Percentiles rank a stretch among this genome's conserved stretches.
These are phyloP conservation scores for Sporothrix globosa DNA, from an alignment of 2,329 filamentous ascomycete species.

Conservation along the genomic window DNA sequence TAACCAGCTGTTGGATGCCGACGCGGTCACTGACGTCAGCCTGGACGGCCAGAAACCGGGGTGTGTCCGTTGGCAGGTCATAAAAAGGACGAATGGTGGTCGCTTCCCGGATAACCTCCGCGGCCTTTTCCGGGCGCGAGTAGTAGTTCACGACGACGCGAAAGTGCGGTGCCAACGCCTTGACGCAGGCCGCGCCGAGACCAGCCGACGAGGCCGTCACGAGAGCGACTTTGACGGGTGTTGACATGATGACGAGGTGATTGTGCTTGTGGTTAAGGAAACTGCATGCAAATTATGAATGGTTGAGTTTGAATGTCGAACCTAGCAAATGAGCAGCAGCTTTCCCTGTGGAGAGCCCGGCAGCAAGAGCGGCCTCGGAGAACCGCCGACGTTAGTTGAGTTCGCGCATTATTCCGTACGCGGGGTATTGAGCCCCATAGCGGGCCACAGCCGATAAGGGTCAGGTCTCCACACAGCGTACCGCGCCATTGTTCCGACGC, in stretches of 20 bases:
- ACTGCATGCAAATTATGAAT: too few species aligned
- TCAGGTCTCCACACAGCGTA: too few species aligned
- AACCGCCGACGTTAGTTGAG: too few species aligned
- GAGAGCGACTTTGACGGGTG: slow-evolving; percentile 42
- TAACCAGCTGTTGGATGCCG: slow-evolving; percentile 63
- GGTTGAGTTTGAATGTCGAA: too few species aligned
- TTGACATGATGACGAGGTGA: background rate
- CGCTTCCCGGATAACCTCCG: slow-evolving; percentile 56
- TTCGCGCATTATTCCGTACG: too few species aligned
- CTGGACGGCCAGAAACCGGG: slow-evolving; percentile 56
- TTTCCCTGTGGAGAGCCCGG: too few species aligned
- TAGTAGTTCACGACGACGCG: slow-evolving; percentile 76
- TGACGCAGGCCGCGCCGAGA: slow-evolving; percentile 61
- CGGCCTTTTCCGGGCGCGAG: slow-evolving; percentile 62
- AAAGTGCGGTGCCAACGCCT: slow-evolving; percentile 62
- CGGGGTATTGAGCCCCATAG: too few species aligned
- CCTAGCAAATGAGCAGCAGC: too few species aligned
- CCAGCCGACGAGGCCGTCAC: slow-evolving; percentile 63
- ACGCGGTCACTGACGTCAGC: slow-evolving; percentile 67
- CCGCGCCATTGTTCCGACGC: slow-evolving; percentile 10
- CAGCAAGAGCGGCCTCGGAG: too few species aligned
- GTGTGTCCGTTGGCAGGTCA: background rate
- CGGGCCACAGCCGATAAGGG: too few species aligned
- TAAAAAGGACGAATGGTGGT: slow-evolving; percentile 48
- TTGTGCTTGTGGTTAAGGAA: background rate